A percentile compares a stretch with the other conserved stretches of the same genome.
Conservation (phyloP, 345 rosid species). For the Schrenkiella parvula region DNA sequence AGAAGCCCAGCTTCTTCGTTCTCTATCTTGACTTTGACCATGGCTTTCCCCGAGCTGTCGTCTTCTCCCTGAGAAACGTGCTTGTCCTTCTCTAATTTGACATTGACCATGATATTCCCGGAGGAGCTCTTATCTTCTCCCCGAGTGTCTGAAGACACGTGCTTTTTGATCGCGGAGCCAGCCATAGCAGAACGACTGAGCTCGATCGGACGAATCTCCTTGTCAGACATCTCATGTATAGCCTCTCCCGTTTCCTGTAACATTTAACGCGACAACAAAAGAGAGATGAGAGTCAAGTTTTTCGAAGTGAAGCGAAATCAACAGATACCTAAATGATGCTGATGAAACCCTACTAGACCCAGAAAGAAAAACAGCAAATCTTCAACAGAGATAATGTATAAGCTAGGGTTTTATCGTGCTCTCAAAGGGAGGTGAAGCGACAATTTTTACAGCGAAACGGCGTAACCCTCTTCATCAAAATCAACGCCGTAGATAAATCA, state of each 20-base stretch:
- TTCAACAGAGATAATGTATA: constrained; percentile 1
- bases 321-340: neutral
- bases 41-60: constrained; percentile 6
- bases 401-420: constrained; percentile 24
- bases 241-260: neutral
- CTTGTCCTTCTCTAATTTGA: constrained; percentile 4
- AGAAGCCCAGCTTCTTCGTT: constrained; percentile 29
- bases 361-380: neutral
- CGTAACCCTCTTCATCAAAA: constrained; percentile 1
- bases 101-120: neutral
- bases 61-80: constrained; percentile 18
- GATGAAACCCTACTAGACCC: neutral
- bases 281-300: neutral
- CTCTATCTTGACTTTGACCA: constrained; percentile 36
- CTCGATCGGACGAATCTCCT: constrained; percentile 42
- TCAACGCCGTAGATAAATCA: constrained; percentile 4
- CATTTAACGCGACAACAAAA: neutral
- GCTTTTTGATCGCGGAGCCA: constrained; percentile 38
- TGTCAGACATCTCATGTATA: constrained; percentile 34
- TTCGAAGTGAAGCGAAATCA: neutral
- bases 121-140: constrained; percentile 10
- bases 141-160: constrained; percentile 14
- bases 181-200: constrained; percentile 41
- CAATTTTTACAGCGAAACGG: neutral
- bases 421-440: constrained; percentile 1